Conservation (phyloP, 1,284 basidiomycete genomes). For the Entoloma clypeatum region DNA sequence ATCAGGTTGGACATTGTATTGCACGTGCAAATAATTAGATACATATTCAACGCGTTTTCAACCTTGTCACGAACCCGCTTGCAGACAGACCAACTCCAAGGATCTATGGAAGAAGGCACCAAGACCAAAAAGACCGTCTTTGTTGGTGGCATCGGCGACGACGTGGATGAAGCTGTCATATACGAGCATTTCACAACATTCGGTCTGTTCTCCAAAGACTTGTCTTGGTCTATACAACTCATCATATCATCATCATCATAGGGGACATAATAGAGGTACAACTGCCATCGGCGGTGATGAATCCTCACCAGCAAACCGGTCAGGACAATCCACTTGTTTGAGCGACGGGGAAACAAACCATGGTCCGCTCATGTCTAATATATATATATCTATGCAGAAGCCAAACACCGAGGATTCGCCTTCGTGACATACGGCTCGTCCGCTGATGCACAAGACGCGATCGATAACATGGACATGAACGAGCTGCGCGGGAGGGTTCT, state of each 20-base stretch:
- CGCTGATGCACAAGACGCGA: slow-evolving; percentile 81
- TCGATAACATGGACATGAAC: slow-evolving; percentile 87
- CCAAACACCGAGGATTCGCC: slow-evolving; percentile 78
- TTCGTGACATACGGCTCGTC: slow-evolving; percentile 75
- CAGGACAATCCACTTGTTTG: slow-evolving; percentile 11
- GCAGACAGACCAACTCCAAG: too few relatives aligned
- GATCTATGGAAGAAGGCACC: slow-evolving; percentile 83
- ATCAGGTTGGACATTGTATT: too few relatives aligned
- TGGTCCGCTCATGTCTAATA: too few relatives aligned
- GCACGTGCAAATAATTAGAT: too few relatives aligned
- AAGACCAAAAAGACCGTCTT: slow-evolving; percentile 79
- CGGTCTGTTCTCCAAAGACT: slow-evolving; percentile 42
- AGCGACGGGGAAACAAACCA: too few relatives aligned
- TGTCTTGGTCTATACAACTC: slow-evolving; percentile 2
- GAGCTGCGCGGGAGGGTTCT: slow-evolving; percentile 70
- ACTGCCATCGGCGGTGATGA: slow-evolving; percentile 63
- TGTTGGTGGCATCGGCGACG: slow-evolving; percentile 71
- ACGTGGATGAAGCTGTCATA: slow-evolving; percentile 65
- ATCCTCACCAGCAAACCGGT: slow-evolving; percentile 55
- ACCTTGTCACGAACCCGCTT: too few relatives aligned
- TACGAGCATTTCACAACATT: slow-evolving; percentile 75
- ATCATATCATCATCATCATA: slow-evolving; percentile 30
- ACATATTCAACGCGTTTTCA: too few relatives aligned
- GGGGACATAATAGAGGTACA: slow-evolving; percentile 82
- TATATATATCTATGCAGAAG: slow-evolving; percentile 40